Conservation (phyloP, 2,329 filamentous ascomycete species). For the Hymenoscyphus fructigenus region DNA sequence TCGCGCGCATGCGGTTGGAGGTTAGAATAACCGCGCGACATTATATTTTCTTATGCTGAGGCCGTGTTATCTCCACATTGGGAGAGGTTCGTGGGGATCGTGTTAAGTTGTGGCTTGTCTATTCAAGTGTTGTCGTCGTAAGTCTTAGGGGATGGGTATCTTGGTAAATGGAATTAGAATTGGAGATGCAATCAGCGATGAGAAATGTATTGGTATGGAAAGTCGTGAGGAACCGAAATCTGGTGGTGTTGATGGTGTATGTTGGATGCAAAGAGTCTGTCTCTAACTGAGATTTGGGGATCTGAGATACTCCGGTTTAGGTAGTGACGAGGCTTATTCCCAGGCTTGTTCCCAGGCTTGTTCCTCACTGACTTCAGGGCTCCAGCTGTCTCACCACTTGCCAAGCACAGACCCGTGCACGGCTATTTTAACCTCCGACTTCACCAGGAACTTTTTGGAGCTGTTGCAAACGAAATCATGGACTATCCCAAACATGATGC, state of each 20-base stretch:
- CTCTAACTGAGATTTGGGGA: constrained; percentile 1
- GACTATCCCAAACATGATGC: constrained; percentile 16
- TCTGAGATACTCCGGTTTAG: background rate
- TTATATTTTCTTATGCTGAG: constrained; percentile 20
- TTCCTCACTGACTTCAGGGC: background rate
- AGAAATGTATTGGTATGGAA: background rate
- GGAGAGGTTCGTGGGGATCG: constrained; percentile 10
- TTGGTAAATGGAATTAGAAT: constrained; percentile 5
- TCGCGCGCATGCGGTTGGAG: constrained; percentile 58
- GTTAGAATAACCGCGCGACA: constrained; percentile 33
- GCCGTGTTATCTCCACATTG: constrained; percentile 9
- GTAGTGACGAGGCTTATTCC: background rate
- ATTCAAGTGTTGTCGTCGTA: background rate
- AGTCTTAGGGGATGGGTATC: background rate
- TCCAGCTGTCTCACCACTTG: background rate
- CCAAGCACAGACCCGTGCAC: background rate
- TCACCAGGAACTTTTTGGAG: background rate
- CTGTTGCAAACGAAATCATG: constrained; percentile 1
- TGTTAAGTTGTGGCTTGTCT: background rate
- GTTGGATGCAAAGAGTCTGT: background rate
- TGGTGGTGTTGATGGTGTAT: background rate
- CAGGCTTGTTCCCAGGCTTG: background rate
- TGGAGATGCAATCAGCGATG: background rate
- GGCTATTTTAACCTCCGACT: background rate
- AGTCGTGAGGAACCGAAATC: no score